phyloP scores from a whole-genome alignment of 345 rosid species.

The Gossypium turneri region DNA sequence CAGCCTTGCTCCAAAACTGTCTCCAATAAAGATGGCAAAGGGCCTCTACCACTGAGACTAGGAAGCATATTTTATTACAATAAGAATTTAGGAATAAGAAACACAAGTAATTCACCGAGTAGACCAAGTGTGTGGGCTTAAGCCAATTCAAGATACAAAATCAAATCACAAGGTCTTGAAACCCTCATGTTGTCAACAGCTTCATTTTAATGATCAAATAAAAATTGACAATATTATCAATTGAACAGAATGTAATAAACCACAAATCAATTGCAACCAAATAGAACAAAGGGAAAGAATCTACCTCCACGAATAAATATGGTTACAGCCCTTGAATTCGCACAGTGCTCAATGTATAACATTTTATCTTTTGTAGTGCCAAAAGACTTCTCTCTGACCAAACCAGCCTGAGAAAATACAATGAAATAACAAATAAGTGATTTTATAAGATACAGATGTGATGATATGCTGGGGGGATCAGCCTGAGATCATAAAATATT shows the following conservation, averaged over 20 bases:
- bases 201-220: neutral
- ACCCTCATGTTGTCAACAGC: neutral
- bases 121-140: neutral
- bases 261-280: slow-evolving; percentile 10
- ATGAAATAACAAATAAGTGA: neutral
- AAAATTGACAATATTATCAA: neutral
- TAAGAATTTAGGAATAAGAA: neutral
- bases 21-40: neutral
- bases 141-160: neutral
- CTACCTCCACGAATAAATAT: slow-evolving; percentile 95
- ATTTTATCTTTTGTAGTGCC: slow-evolving; percentile 81
- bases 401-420: slow-evolving; percentile 58
- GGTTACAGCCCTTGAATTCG: slow-evolving; percentile 79
- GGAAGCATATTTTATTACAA: neutral
- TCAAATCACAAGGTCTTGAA: neutral
- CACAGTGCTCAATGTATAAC: slow-evolving; percentile 76
- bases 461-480: neutral
- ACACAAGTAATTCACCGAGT: neutral
- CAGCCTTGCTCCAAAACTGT: neutral
- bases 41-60: neutral
- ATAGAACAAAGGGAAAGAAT: neutral
- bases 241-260: neutral
- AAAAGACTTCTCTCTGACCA: slow-evolving; percentile 73
- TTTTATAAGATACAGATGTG: neutral
- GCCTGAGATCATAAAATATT: neutral